A percentile compares a stretch with the other conserved stretches of the same genome.
These are phyloP conservation scores for Fusarium verticillioides DNA, from an alignment of 2,329 filamentous ascomycete species.

Conservation along the genomic window DNA sequence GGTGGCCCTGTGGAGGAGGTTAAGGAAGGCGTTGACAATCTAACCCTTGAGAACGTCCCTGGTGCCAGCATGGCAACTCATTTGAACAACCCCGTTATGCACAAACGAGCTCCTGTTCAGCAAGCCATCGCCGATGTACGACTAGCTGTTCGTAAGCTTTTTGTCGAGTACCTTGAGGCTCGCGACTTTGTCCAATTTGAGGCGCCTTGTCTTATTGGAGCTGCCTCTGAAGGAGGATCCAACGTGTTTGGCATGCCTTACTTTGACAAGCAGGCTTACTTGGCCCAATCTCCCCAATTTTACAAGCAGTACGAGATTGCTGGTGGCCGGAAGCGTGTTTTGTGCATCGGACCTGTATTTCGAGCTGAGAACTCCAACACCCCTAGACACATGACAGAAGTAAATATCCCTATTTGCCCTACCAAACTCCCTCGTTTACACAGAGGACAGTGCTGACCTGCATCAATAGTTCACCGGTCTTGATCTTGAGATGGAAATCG, in stretches of 20 bases:
- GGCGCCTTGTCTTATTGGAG: conserved; percentile 87
- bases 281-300: conserved; percentile 85
- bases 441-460: conserved; percentile 9
- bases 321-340: conserved; percentile 80
- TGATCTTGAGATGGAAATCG: conserved; percentile 90
- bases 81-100: conserved; percentile 91
- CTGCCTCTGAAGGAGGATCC: conserved; percentile 90
- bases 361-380: conserved; percentile 89
- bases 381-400: conserved; percentile 84
- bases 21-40: conserved; percentile 56
- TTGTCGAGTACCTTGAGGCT: conserved; percentile 78
- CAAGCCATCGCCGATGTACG: conserved; percentile 75
- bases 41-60: conserved; percentile 63
- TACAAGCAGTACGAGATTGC: conserved; percentile 91
- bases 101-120: conserved; percentile 90
- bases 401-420: conserved; percentile 41
- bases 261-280: conserved; percentile 83
- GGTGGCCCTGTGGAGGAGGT: conserved; percentile 55
- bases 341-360: conserved; percentile 84
- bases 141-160: conserved; percentile 73
- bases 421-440: not conserved
- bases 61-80: conserved; percentile 85
- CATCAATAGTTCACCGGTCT: conserved; percentile 77
- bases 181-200: conserved; percentile 69
- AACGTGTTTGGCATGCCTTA: conserved; percentile 93